A percentile compares a stretch with the other conserved stretches of the same genome.
Conservation (phyloP, 2,329 filamentous ascomycete species). For the Aspergillus vadensis region DNA sequence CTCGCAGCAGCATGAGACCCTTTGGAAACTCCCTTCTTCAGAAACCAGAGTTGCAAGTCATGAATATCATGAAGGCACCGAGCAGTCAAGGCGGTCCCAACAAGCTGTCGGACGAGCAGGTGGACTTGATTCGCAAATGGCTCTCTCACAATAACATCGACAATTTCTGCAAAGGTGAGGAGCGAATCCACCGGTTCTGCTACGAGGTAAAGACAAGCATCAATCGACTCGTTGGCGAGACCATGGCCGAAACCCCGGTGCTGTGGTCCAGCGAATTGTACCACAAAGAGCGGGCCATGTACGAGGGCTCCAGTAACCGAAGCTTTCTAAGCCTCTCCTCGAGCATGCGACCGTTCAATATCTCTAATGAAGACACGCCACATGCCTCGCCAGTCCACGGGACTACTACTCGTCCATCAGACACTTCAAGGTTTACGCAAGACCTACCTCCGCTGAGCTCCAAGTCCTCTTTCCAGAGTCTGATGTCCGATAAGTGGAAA, state of each 20-base stretch:
- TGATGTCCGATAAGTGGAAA: slow-evolving; percentile 68
- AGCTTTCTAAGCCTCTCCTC: slow-evolving; percentile 38
- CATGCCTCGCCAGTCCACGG: slow-evolving; percentile 32
- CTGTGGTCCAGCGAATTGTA: slow-evolving; percentile 92
- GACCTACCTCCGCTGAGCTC: slow-evolving; percentile 46
- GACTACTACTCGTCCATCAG: slow-evolving; percentile 31
- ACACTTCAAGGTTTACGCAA: slow-evolving; percentile 35
- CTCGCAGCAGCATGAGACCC: slow-evolving; percentile 49
- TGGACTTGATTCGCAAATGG: slow-evolving; percentile 81
- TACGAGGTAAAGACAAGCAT: slow-evolving; percentile 87
- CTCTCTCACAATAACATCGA: slow-evolving; percentile 78
- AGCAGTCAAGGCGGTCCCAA: slow-evolving; percentile 87
- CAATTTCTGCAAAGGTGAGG: slow-evolving; percentile 93
- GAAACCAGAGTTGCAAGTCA: slow-evolving; percentile 78
- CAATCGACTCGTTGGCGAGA: slow-evolving; percentile 80
- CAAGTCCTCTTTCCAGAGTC: slow-evolving; percentile 69
- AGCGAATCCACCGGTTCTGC: slow-evolving; percentile 90
- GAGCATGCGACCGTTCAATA: slow-evolving; percentile 48
- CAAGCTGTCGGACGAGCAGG: slow-evolving; percentile 94
- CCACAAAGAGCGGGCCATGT: slow-evolving; percentile 62
- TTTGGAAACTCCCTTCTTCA: slow-evolving; percentile 65
- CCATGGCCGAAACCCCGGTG: slow-evolving; percentile 79
- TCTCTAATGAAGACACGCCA: slow-evolving; percentile 46
- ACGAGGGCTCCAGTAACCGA: slow-evolving; percentile 44
- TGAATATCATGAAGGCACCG: slow-evolving; percentile 81